phyloP scores from a whole-genome alignment of 1,284 basidiomycete species.

The Gymnopus androsaceus region DNA sequence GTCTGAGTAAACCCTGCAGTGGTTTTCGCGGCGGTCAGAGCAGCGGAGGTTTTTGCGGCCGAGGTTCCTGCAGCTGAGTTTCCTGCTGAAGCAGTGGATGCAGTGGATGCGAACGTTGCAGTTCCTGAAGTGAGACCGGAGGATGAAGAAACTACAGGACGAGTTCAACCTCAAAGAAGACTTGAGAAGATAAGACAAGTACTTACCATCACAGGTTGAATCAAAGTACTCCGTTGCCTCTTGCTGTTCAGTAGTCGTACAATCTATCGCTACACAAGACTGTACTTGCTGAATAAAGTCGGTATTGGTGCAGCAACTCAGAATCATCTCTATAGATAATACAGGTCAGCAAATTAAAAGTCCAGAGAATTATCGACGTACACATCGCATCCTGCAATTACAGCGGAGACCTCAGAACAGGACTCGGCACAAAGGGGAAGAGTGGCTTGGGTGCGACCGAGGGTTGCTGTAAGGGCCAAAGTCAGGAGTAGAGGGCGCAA shows the following conservation, averaged over 20 bases:
- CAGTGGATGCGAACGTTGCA: background rate
- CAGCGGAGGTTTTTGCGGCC: too few species aligned
- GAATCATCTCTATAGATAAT: background rate
- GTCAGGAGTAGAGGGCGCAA: background rate
- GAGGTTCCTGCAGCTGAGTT: too few species aligned
- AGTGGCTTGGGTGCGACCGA: background rate
- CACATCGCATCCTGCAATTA: background rate
- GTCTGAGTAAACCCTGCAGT: background rate
- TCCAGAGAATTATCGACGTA: background rate
- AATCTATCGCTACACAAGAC: background rate
- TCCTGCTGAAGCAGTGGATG: background rate
- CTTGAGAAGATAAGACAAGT: background rate
- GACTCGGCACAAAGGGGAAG: slow-evolving; percentile 2
- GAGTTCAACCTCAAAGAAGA: background rate
- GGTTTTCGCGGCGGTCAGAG: background rate
- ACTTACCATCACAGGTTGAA: background rate
- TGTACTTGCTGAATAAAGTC: background rate
- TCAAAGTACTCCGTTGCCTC: background rate
- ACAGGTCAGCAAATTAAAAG: background rate
- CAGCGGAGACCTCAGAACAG: background rate
- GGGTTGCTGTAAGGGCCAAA: background rate
- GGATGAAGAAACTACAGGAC: background rate
- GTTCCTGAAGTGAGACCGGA: background rate
- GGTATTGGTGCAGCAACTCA: background rate
- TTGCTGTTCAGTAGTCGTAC: slow-evolving; percentile 1